Base-by-base conservation (phyloP, 2,329 filamentous ascomycete species). In the Macrophomina phaseolina region DNA sequence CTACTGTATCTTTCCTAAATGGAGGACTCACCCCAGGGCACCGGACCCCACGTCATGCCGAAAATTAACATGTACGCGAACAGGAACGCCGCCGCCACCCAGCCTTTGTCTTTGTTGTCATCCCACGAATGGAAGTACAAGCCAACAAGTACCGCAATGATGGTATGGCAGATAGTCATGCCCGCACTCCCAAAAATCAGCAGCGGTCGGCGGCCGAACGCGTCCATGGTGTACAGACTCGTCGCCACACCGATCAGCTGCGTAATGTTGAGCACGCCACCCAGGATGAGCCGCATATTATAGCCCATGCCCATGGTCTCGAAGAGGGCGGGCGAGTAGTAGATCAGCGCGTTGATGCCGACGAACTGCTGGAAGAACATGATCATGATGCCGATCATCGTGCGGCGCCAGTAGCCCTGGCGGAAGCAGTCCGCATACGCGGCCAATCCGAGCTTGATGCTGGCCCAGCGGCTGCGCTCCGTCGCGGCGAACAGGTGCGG, bases 11-110 rank as follows among this genome's bases (percentile, higher is more conserved):
- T 23, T 23, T 23, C 42, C 42, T 23, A 49, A 7, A 28, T 28
- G 8, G 6, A 49, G 5, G 16, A 49, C 46, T 49, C 28, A 49
- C 42, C 42, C 46, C 80, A 85, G 1, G 78, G 80, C 0, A 85
- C 80, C 2, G 83, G 83, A 0, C 84, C 85, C 84, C 86, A 90
- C 0, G 82, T 83, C 0, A 82, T 83, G 2, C 87, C 86, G 71
- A 91, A 91, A 1, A 83, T 81, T 28, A 89, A 76, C 73, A 90
- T 86, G 72, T 89, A 90, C 51, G 89, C 81, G 55, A 89, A 81
- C 16, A 88, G 77, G 69, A 88, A 85, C 0, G 84, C 84, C 0
- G 88, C 83, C n/a, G 80, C 82, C 16, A 78, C 78, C 85, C 85
- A 87, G 6, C 86, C 86, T 67, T 83, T 81, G 0, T 79, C 74